Percentiles rank a stretch among this genome's conserved stretches.
Conservation (phyloP, 2,329 filamentous ascomycete genomes). For the Fusarium subglutinans region DNA sequence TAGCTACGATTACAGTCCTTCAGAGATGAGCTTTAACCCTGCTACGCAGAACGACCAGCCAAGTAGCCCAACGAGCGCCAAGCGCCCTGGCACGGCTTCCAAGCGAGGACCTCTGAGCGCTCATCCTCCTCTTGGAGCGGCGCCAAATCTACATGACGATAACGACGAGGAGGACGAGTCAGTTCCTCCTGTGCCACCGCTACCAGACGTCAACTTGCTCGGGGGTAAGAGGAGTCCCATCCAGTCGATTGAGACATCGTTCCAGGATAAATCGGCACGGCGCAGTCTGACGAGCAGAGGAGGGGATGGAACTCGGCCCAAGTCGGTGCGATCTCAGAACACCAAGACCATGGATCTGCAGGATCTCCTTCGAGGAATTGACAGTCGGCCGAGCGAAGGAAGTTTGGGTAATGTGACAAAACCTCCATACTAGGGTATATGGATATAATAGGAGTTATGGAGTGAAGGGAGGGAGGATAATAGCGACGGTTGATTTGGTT, state of each 20-base stretch:
- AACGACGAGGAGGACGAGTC: slow-evolving; percentile 48
- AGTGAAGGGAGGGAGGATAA: slow-evolving; percentile 5
- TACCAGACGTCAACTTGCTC: slow-evolving; percentile 54
- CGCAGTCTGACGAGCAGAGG: slow-evolving; percentile 55
- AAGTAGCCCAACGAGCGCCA: slow-evolving; percentile 43
- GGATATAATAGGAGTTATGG: slow-evolving; percentile 21
- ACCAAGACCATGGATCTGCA: slow-evolving; percentile 56
- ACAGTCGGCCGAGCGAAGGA: slow-evolving; percentile 57
- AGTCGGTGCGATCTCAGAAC: slow-evolving; percentile 47
- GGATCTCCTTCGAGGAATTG: slow-evolving; percentile 61
- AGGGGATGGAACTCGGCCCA: slow-evolving; percentile 50
- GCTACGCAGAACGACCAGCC: slow-evolving; percentile 45
- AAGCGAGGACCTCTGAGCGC: slow-evolving; percentile 55
- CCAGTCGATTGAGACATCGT: slow-evolving; percentile 43
- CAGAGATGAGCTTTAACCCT: slow-evolving; percentile 70
- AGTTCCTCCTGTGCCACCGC: slow-evolving; percentile 66
- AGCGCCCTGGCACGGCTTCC: slow-evolving; percentile 49
- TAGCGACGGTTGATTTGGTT: slow-evolving; percentile 28
- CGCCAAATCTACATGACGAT: slow-evolving; percentile 43
- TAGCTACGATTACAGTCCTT: slow-evolving; percentile 74
- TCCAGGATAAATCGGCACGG: slow-evolving; percentile 50
- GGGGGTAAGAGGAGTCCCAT: slow-evolving; percentile 44
- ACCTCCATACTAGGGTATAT: slow-evolving; percentile 57
- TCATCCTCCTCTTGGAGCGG: slow-evolving; percentile 50
- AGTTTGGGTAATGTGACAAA: slow-evolving; percentile 57